These are phyloP conservation scores for Hyaloscypha hepaticicola DNA, from an alignment of 495 filamentous ascomycete genomes.

Conservation along the genomic window DNA sequence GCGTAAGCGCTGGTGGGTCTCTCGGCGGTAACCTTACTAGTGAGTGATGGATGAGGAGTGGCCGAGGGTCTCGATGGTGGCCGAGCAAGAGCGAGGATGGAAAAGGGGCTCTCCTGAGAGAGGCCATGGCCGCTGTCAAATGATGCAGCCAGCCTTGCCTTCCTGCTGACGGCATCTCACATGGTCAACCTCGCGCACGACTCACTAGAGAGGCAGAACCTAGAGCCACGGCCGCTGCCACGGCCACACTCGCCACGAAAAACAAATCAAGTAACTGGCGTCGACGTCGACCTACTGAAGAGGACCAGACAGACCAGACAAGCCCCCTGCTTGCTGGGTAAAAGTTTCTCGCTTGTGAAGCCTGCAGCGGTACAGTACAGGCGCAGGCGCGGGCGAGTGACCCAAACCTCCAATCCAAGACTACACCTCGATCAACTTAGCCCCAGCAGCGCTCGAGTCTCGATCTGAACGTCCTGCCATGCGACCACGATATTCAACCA, in stretches of 20 bases:
- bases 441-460: background rate
- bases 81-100: too few species aligned
- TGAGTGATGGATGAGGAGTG: too few species aligned
- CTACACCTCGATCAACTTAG: background rate
- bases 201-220: too few species aligned
- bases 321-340: background rate
- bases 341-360: background rate
- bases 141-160: background rate
- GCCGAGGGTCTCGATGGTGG: too few species aligned
- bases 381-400: background rate
- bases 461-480: conserved; percentile 8
- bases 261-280: background rate
- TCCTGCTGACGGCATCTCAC: background rate
- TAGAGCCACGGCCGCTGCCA: too few species aligned
- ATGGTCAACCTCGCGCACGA: background rate
- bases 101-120: too few species aligned
- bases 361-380: too few species aligned
- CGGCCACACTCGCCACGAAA: background rate
- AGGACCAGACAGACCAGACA: too few species aligned
- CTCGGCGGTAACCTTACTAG: background rate
- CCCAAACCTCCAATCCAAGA: conserved; percentile 3
- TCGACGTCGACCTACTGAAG: too few species aligned
- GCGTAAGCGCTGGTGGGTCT: background rate
- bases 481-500: conserved; percentile 14
- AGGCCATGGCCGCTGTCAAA: too few species aligned